Evolutionary conservation across 805 yeast species (phyloP), one percentile per base, ranked within the genome.

Genomic region (Metschnikowia lunata): DNA sequence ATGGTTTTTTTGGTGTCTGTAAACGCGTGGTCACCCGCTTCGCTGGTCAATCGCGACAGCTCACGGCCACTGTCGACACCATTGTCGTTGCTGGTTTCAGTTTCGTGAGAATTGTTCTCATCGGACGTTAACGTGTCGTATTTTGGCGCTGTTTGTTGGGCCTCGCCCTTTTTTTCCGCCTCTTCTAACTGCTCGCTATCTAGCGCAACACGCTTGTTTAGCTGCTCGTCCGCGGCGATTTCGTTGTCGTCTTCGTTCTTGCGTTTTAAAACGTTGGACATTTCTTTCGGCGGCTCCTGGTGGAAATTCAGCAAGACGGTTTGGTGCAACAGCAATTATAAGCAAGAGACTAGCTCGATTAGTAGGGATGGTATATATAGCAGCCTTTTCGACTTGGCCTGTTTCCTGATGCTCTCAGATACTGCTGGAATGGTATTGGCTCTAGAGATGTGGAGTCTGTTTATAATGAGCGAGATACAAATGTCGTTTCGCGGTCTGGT

Each of bases 141-240:
- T 18, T 18, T 18, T 5, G 23, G 23, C 23, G 23, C 33, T 9
- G 8, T 30, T 14, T n/a, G 33, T 14, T 11, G n/a, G 6, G 35
- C 44, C 12, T 26, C 34, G 23, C 23, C 23, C 23, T 5, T 18
- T 18, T 18, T 18, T 18, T 18, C 23, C 23, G 23, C 23, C 29
- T 10, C 39, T 3, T 13, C 79, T 35, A 75, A 61, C 37, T 73
- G 76, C 44, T 78, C 87, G 44, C 81, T 77, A 51, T 83, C 87
- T 52, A 83, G 71, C 2, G 90, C 90, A 12, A 83, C 85, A 40
- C 91, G 67, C 56, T 84, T 84, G 41, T 71, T 80, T 28, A 75
- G 69, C 43, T 76, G 79, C 47, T 73, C 79, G 36, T 76, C 73
- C 10, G 68, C 66, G 8, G 60, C 43, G 11, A 61, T 51, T 39